Evolutionary conservation across 345 rosid species (phyloP), one percentile per base, ranked within the genome.

Genomic region (Turnera subulata): DNA sequence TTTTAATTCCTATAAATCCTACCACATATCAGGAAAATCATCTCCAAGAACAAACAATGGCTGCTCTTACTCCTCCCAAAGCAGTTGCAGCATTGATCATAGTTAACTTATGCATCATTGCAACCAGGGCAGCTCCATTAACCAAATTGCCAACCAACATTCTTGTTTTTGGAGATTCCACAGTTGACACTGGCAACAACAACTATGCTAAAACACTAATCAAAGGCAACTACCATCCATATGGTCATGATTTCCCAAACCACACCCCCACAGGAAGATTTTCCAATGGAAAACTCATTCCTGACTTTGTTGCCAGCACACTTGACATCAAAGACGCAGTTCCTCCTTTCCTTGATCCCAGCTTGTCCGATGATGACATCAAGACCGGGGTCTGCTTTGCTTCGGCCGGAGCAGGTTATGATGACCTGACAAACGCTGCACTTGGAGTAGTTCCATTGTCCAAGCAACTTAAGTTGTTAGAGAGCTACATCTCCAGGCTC

Each of bases 401-500:
- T 33, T 59, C 63, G 6, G 63, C 42, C 18, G 63, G 63, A 5
- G 14, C 53, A 6, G 63, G 63, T 7, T 14, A 17, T 20, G 53
- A 46, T 21, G 45, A 53, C 13, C 5, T 25, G 23, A 59, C 63
- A 16, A 10, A 44, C 1, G 33, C 35, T 29, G 35, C 35, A 29
- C 5, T 79, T 0, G 35, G 5, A 29, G 8, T 29, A 3, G 5
- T 3, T 3, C 4, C 35, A 29, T 3, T 84, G 46, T 42, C 75
- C 13, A 73, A 68, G 1, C 91, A 86, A 46, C 37, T 84, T 14
- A 40, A 46, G 7, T 46, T 56, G 56, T 84, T 84, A 60, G 67
- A 67, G 38, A 79, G 84, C 51, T 86, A 86, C 70, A 69, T 51
- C 25, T 69, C 29, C 24, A 78, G 72, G 68, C 43, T 86, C 37